Percentiles rank a stretch among this genome's conserved stretches.
Evolutionary conservation across 306 rosid genomes (phyloP).

Genomic region (Cicer arietinum): DNA sequence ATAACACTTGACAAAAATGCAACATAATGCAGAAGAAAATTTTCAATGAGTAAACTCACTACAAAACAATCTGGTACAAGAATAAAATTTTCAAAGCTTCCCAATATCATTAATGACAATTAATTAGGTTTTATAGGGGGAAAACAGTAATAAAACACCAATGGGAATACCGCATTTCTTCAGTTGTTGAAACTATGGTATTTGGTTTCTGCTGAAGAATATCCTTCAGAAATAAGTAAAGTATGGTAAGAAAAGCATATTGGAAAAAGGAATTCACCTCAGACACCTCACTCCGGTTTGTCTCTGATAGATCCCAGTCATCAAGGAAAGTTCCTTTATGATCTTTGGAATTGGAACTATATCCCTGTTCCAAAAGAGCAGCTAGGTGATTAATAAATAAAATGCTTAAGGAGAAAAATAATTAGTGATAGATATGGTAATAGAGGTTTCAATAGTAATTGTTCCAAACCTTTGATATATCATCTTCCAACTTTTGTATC

Average conservation of each 20-base stretch:
- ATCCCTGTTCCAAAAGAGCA: conserved; percentile 67
- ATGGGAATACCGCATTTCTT: conserved; percentile 3
- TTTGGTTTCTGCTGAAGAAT: conserved; percentile 29
- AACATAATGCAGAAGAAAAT: conserved; percentile 12
- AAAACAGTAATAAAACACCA: conserved; percentile 29
- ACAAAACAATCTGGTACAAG: conserved; percentile 5
- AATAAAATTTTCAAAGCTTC: conserved; percentile 22
- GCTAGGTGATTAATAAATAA: conserved; percentile 30
- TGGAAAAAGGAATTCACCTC: conserved; percentile 63
- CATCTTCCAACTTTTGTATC: conserved; percentile 97
- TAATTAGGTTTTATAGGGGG: not conserved
- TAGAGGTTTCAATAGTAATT: conserved; percentile 27
- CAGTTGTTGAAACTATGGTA: conserved; percentile 34
- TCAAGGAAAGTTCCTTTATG: conserved; percentile 76
- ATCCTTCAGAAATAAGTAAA: conserved; percentile 30
- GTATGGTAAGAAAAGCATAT: conserved; percentile 32
- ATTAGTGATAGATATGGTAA: conserved; percentile 29
- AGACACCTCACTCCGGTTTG: conserved; percentile 70
- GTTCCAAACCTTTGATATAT: conserved; percentile 79
- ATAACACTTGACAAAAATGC: conserved; percentile 15
- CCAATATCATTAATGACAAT: conserved; percentile 11
- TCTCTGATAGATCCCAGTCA: conserved; percentile 97
- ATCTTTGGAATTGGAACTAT: conserved; percentile 86
- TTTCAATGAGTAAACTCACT: conserved; percentile 14
- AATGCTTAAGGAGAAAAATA: conserved; percentile 20